These are phyloP conservation scores for Stephania japonica DNA, from an alignment of 164 flowering plant species.

Conservation along the genomic window DNA sequence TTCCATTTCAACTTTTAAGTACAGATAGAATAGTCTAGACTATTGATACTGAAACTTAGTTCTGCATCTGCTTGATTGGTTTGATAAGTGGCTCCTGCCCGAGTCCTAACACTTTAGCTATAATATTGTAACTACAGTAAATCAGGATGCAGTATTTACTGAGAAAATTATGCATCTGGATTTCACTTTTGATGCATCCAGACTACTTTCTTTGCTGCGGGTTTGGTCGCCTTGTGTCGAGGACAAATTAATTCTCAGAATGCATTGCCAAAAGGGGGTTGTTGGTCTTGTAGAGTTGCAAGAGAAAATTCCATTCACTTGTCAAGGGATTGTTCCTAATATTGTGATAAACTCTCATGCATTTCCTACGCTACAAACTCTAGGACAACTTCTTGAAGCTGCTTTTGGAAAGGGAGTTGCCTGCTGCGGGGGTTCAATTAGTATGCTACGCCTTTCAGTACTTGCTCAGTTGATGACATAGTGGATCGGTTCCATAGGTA, in stretches of 20 bases:
- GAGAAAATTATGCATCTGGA: background rate
- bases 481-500: constrained; percentile 90
- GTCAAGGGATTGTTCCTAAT: constrained; percentile 92
- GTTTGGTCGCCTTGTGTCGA: constrained; percentile 86
- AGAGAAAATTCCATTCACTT: constrained; percentile 87
- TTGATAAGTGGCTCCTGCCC: no score
- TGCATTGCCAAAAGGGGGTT: constrained; percentile 99
- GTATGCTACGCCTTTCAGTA: constrained; percentile 86
- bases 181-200: background rate
- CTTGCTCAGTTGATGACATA: constrained; percentile 68
- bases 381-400: constrained; percentile 90
- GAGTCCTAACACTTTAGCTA: background rate
- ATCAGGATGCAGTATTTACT: background rate
- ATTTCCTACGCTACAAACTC: constrained; percentile 93
- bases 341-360: constrained; percentile 96
- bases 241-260: constrained; percentile 97
- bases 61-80: no score
- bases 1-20: no score
- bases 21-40: no score
- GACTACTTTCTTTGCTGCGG: constrained; percentile 30
- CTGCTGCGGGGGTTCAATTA: constrained; percentile 44
- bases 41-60: no score
- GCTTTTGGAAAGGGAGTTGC: constrained; percentile 94
- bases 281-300: constrained; percentile 77
- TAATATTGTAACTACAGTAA: no score